Conservation (phyloP, 495 filamentous ascomycete species). For the Penicillium antarcticum region DNA sequence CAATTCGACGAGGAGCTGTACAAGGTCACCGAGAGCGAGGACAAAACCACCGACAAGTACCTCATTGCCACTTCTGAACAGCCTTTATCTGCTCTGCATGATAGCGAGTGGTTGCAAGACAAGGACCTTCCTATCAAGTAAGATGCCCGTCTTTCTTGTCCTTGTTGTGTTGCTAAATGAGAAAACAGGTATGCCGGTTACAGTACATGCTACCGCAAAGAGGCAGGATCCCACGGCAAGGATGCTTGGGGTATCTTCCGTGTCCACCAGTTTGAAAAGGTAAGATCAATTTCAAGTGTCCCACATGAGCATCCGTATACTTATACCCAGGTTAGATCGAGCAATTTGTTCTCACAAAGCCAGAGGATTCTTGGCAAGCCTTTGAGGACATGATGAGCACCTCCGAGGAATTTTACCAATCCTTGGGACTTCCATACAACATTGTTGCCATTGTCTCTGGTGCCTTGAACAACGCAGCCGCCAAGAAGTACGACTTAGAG, state of each 20-base stretch:
- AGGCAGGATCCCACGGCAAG: slow-evolving; percentile 87
- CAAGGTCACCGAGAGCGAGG: slow-evolving; percentile 80
- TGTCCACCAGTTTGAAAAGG: slow-evolving; percentile 98
- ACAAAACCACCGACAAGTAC: slow-evolving; percentile 88
- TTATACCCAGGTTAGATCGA: slow-evolving; percentile 55
- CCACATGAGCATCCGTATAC: background rate
- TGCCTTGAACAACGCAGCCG: slow-evolving; percentile 87
- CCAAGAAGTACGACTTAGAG: slow-evolving; percentile 95
- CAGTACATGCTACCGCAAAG: slow-evolving; percentile 91
- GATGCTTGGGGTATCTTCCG: slow-evolving; percentile 99
- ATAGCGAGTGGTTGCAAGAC: slow-evolving; percentile 85
- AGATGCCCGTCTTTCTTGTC: slow-evolving; percentile 8
- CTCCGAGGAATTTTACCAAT: slow-evolving; percentile 93
- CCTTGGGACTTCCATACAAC: slow-evolving; percentile 81
- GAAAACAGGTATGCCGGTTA: slow-evolving; percentile 74
- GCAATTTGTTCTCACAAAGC: slow-evolving; percentile 91
- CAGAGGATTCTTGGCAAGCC: slow-evolving; percentile 89
- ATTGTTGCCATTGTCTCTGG: slow-evolving; percentile 92
- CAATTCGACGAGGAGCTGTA: slow-evolving; percentile 98
- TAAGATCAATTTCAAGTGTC: slow-evolving; percentile 16
- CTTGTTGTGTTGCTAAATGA: slow-evolving; percentile 5
- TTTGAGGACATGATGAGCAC: slow-evolving; percentile 89
- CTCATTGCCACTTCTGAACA: slow-evolving; percentile 97
- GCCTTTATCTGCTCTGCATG: slow-evolving; percentile 87
- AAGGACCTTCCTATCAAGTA: slow-evolving; percentile 84